Base-by-base conservation (phyloP, 1,139 yeast species). In the Kluyveromyces sp. region DNA sequence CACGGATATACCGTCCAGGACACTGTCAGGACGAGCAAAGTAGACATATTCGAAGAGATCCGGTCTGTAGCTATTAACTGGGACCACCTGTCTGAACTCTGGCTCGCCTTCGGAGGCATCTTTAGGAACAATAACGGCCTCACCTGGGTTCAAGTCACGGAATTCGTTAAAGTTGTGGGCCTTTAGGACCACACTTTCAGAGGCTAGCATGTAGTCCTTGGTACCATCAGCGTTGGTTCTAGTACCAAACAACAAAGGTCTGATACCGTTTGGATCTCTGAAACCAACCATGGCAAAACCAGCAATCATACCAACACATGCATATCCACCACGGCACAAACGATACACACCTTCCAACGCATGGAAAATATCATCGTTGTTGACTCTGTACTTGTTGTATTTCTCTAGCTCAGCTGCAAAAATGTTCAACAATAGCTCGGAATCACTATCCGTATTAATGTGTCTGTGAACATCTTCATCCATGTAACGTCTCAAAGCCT, bases 21-120 rank as follows among this genome's bases (percentile, higher is more conserved):
- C 95, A 41, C 96, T 84, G 66, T 92, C 99, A 0, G 97, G 97
- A 65, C 99, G 81, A 30, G 98, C 97, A 71, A 92, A 92, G 70
- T 92, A 92, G 41, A 92, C 99, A 64, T 89, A 94, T 69, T 92
- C 99, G 60, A 92, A 92, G 56, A 92, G 82, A 69, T 94, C 98
- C 3, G 99, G 99, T 7, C 96, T 81, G 67, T 89, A 90, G 2
- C 82, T 67, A 61, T 75, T 73, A 50, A 83, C 78, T 50, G 85
- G 81, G n/a, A 83, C 92, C 46, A 90, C 88, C 70, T 92, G 98
- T 56, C 79, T 79, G 65, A 87, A 81, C 62, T 87, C 92, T 5
- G 96, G 96, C 53, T 67, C 66, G 21, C 66, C 64, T 15, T 45
- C 50, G 66, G 71, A 67, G 40, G 79, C 70, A 53, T 75, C 77